Conservation (phyloP, 2,329 filamentous ascomycete genomes). For the Didymella glomerata region DNA sequence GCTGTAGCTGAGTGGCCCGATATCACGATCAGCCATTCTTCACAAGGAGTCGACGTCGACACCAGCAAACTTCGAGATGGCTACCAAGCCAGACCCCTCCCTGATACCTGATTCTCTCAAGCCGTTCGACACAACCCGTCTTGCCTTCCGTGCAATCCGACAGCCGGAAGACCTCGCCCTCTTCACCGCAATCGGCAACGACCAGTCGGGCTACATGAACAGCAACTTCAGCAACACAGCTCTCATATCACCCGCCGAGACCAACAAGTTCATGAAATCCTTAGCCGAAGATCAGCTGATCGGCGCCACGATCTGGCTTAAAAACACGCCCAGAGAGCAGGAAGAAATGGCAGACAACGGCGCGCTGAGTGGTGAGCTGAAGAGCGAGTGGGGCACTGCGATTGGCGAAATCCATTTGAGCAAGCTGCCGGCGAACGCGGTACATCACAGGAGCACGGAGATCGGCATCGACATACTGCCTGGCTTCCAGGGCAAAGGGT, state of each 20-base stretch:
- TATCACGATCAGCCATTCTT: not conserved
- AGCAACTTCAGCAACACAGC: slow-evolving; percentile 36
- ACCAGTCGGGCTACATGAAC: slow-evolving; percentile 37
- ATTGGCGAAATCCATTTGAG: slow-evolving; percentile 25
- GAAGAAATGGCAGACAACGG: slow-evolving; percentile 1
- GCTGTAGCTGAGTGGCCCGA: not conserved
- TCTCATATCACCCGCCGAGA: slow-evolving; percentile 28
- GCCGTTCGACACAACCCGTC: slow-evolving; percentile 36
- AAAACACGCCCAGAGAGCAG: not conserved
- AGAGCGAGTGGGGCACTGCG: slow-evolving; percentile 19
- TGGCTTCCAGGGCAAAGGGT: slow-evolving; percentile 52
- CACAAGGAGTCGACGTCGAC: not conserved
- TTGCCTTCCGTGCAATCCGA: slow-evolving; percentile 39
- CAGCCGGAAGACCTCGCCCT: slow-evolving; percentile 31
- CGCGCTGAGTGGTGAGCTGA: not conserved
- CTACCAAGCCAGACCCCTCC: not conserved
- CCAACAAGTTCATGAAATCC: slow-evolving; percentile 27
- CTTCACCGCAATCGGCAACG: slow-evolving; percentile 37
- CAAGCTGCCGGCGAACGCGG: slow-evolving; percentile 30
- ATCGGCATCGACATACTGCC: slow-evolving; percentile 53
- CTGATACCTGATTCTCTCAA: slow-evolving; percentile 17
- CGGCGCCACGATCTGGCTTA: slow-evolving; percentile 36
- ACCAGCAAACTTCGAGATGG: not conserved
- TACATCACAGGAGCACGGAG: slow-evolving; percentile 55
- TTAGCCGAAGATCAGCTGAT: slow-evolving; percentile 32